Conservation (phyloP, 1,284 basidiomycete genomes). For the Stygiomarasmius scandens region DNA sequence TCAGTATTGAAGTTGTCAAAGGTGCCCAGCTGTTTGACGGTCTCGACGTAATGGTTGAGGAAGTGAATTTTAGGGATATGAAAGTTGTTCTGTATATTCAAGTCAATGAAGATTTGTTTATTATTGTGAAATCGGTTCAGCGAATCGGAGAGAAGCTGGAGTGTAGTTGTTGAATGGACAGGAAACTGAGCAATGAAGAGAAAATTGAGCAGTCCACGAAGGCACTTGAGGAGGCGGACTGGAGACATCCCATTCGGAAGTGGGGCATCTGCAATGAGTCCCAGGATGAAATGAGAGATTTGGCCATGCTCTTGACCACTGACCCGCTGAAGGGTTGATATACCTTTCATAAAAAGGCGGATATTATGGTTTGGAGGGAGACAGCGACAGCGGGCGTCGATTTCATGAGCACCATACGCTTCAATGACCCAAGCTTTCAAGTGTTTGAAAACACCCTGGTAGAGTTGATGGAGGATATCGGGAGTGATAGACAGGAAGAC, state of each 20-base stretch:
- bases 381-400: conserved; percentile 31
- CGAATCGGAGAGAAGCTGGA: conserved; percentile 22
- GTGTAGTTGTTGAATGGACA: conserved; percentile 24
- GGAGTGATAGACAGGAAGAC: conserved; percentile 31
- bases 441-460: conserved; percentile 18
- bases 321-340: conserved; percentile 29
- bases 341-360: conserved; percentile 38
- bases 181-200: conserved; percentile 30
- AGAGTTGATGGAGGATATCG: conserved; percentile 33
- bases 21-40: not conserved
- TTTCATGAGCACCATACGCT: conserved; percentile 19
- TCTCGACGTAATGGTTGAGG: not conserved
- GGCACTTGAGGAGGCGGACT: conserved; percentile 9
- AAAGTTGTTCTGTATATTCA: not conserved
- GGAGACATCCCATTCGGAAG: conserved; percentile 14
- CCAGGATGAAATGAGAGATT: conserved; percentile 35
- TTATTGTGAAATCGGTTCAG: conserved; percentile 30
- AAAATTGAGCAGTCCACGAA: conserved; percentile 28
- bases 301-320: conserved; percentile 33
- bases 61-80: conserved; percentile 3
- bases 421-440: conserved; percentile 18
- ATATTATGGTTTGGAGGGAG: conserved; percentile 34
- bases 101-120: not conserved
- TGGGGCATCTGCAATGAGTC: conserved; percentile 20
- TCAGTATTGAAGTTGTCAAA: not conserved